Percentiles rank a stretch among this genome's conserved stretches.
Evolutionary conservation across 2,329 filamentous ascomycete species (phyloP).

Genomic region (Rutstroemia sydowiana): DNA sequence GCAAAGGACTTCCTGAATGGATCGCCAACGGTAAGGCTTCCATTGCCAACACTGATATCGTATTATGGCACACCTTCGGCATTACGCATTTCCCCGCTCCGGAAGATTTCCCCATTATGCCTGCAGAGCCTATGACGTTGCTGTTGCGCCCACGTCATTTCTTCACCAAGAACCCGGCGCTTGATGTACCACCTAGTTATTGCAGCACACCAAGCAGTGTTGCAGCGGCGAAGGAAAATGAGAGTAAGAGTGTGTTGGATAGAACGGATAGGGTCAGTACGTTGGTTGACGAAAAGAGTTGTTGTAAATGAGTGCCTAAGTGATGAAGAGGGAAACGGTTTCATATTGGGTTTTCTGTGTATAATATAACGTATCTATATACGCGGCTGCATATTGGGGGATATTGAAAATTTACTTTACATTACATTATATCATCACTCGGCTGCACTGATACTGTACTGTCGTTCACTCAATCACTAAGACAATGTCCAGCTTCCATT

Average conservation of each 20-base stretch:
- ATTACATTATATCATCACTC: too few species aligned
- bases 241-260: slow-evolving; percentile 9
- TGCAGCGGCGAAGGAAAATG: slow-evolving; percentile 24
- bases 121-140: slow-evolving; percentile 71
- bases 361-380: background rate
- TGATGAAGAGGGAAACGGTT: too few species aligned
- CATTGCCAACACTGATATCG: slow-evolving; percentile 77
- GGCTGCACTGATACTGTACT: too few species aligned
- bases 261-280: slow-evolving; percentile 3
- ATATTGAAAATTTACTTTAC: too few species aligned
- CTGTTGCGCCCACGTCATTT: slow-evolving; percentile 52
- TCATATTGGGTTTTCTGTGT: background rate
- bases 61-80: slow-evolving; percentile 92
- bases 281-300: slow-evolving; percentile 5
- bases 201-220: slow-evolving; percentile 65
- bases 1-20: slow-evolving; percentile 36
- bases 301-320: background rate
- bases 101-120: slow-evolving; percentile 92
- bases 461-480: too few species aligned
- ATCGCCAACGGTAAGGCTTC: slow-evolving; percentile 55
- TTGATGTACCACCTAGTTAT: slow-evolving; percentile 59
- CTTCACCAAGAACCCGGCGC: slow-evolving; percentile 49
- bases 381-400: too few species aligned
- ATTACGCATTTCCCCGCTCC: slow-evolving; percentile 83
- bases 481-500: too few species aligned